Evolutionary conservation across 2,329 filamentous ascomycete genomes (phyloP), one percentile per base, ranked within the genome.

Genomic region (Cordyceps sp.): DNA sequence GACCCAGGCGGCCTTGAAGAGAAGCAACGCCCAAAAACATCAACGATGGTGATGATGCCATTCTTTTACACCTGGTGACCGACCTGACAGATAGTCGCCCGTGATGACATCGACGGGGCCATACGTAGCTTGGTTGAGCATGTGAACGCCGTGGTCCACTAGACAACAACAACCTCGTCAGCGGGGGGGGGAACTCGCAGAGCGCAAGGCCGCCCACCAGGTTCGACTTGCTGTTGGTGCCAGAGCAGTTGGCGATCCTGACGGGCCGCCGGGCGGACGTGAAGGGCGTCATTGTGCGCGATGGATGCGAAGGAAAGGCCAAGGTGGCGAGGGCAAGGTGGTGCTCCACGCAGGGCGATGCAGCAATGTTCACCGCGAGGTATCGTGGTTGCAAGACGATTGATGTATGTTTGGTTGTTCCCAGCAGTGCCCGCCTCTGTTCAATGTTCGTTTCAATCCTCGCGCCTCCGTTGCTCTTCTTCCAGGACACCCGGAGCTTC

Each of bases 51-150:
- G n/a, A n/a, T n/a, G n/a, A n/a, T n/a, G n/a, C n/a, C n/a, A n/a
- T n/a, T n/a, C n/a, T n/a, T n/a, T n/a, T n/a, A n/a, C n/a, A n/a
- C n/a, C n/a, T n/a, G n/a, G n/a, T n/a, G n/a, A n/a, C 45, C 36
- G 40, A 55, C 58, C 59, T 9, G 60, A 58, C 24, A 66, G 54
- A 39, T 64, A 69, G 37, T 69, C 66, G 10, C 64, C 64, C 0
- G 62, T 68, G 29, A 69, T 65, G 14, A 68, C 61, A 39, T 69
- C 64, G 10, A 51, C 41, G 2, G 41, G 40, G n/a, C 45, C 46
- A 29, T 42, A 37, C 16, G 34, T 44, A n/a, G 46, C 47, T 16
- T 50, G 47, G 16, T 45, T 47, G 23, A 44, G 41, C 46, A 49
- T 51, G 29, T 47, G 37, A 7, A 41, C 29, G 15, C 33, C 40